These are phyloP conservation scores for Citropsis articulata DNA, from an alignment of 345 rosid species.

Conservation along the genomic window DNA sequence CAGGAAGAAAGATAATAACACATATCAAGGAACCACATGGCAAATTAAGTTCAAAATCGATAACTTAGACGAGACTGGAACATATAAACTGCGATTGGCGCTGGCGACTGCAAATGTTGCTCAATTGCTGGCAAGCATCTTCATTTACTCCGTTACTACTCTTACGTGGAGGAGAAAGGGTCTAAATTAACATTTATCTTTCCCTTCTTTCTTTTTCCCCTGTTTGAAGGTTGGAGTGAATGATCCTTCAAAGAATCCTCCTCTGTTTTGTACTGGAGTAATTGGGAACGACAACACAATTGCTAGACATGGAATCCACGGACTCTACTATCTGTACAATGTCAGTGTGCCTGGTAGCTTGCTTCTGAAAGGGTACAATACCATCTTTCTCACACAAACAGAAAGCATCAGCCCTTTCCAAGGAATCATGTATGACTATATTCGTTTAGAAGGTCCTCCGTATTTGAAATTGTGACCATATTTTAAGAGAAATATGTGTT, in stretches of 20 bases:
- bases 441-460: slow-evolving; percentile 52
- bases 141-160: too few species aligned
- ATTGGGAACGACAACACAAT: slow-evolving; percentile 68
- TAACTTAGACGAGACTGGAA: slow-evolving; percentile 9
- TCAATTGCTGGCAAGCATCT: slow-evolving; percentile 34
- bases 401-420: slow-evolving; percentile 54
- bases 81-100: slow-evolving; percentile 49
- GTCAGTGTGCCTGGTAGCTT: slow-evolving; percentile 28
- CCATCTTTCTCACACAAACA: slow-evolving; percentile 47
- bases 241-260: slow-evolving; percentile 19
- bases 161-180: not conserved
- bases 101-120: slow-evolving; percentile 54
- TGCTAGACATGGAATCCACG: slow-evolving; percentile 67
- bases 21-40: slow-evolving; percentile 47
- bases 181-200: not conserved
- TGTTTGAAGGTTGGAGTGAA: slow-evolving; percentile 39
- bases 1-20: slow-evolving; percentile 26
- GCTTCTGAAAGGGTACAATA: slow-evolving; percentile 43
- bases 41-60: slow-evolving; percentile 45
- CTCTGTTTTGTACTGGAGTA: slow-evolving; percentile 47
- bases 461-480: not conserved
- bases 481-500: not conserved
- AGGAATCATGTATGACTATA: slow-evolving; percentile 84
- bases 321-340: slow-evolving; percentile 43
- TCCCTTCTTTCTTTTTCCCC: not conserved